Percentiles rank a stretch among this genome's conserved stretches.
Evolutionary conservation across 148 eudicot genomes (phyloP).

Genomic region (Suaeda aralocaspica): DNA sequence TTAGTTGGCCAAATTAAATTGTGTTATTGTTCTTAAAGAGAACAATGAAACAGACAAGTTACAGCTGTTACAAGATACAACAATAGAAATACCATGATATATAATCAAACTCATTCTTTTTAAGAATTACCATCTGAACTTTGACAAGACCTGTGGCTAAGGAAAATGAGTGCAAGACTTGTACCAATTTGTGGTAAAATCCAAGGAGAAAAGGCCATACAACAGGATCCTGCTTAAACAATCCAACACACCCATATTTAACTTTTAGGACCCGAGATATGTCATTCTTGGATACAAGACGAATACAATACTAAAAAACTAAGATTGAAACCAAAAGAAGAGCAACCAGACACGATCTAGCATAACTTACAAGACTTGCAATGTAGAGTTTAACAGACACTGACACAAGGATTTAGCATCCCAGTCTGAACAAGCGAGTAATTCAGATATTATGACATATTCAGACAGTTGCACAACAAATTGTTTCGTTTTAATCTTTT

Average conservation of each 20-base stretch:
- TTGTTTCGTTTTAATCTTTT: conserved; percentile 13
- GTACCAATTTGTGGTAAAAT: not conserved
- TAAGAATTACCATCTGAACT: too few relatives aligned
- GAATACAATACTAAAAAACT: not conserved
- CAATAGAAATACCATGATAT: too few relatives aligned
- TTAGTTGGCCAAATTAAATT: too few relatives aligned
- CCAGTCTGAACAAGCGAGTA: conserved; percentile 19
- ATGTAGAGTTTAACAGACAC: conserved; percentile 15
- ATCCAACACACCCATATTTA: not conserved
- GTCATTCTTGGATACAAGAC: not conserved
- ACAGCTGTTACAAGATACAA: too few relatives aligned
- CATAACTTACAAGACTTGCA: conserved; percentile 25
- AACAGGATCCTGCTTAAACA: not conserved
- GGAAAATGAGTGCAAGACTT: too few relatives aligned
- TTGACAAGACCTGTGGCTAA: too few relatives aligned
- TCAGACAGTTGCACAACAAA: conserved; percentile 21
- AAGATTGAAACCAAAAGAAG: conserved; percentile 1
- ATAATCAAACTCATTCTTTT: too few relatives aligned
- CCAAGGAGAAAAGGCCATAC: not conserved
- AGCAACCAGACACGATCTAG: conserved; percentile 13
- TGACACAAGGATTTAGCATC: conserved; percentile 10
- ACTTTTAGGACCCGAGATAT: not conserved
- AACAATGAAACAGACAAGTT: too few relatives aligned
- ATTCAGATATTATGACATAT: conserved; percentile 21
- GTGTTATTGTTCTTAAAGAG: too few relatives aligned